These are phyloP conservation scores for Cucurbita moschata DNA, from an alignment of 306 rosid genomes.

Conservation along the genomic window DNA sequence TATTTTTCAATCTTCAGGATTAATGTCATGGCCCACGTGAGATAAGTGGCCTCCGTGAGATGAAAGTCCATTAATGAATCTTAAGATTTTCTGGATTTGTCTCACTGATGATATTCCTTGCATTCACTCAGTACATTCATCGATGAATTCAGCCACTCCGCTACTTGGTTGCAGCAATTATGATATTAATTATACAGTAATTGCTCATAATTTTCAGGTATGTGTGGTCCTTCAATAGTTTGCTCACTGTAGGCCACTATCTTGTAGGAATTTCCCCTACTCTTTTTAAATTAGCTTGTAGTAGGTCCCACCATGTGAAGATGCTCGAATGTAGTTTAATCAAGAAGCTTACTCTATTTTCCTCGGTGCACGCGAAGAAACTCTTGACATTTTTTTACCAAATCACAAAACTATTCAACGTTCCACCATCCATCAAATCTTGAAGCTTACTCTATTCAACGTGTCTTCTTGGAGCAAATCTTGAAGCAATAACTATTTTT, in stretches of 20 bases:
- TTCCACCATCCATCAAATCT: background rate
- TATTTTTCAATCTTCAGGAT: background rate
- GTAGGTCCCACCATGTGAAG: background rate
- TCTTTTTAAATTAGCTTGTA: background rate
- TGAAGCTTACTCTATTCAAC: background rate
- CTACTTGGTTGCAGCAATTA: background rate
- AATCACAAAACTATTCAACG: background rate
- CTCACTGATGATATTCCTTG: background rate
- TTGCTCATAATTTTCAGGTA: background rate
- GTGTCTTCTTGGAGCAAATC: background rate
- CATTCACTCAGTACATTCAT: background rate
- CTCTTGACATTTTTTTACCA: background rate
- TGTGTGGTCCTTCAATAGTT: background rate
- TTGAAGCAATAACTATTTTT: background rate
- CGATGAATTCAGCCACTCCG: background rate
- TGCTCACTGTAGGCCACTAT: background rate
- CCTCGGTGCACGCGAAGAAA: background rate
- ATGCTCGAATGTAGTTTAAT: background rate
- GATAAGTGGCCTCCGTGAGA: background rate
- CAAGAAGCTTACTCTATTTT: background rate
- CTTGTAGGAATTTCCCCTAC: background rate
- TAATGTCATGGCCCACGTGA: background rate
- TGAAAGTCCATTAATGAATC: background rate
- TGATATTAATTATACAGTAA: background rate
- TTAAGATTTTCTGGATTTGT: background rate